Conservation (phyloP, 2,329 filamentous ascomycete species). For the Colletotrichum sp. region DNA sequence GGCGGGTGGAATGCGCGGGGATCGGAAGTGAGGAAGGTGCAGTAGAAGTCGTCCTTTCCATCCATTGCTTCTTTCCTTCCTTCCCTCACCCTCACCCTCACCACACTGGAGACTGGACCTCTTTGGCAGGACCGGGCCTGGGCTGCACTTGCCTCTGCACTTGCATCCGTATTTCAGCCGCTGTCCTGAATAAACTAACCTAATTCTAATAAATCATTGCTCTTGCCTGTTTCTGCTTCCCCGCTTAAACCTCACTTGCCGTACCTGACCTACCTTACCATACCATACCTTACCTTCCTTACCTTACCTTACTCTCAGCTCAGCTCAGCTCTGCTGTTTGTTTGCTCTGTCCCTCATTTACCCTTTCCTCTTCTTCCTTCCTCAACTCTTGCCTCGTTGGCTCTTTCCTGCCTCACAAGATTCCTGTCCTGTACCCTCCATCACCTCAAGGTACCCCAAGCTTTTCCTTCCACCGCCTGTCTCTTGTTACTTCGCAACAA, state of each 20-base stretch:
- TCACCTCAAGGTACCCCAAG: neutral
- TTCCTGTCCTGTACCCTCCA: neutral
- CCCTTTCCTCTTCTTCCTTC: neutral
- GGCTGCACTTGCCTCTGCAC: neutral
- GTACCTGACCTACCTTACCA: neutral
- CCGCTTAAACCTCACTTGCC: neutral
- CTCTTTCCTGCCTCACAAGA: neutral
- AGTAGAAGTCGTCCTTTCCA: neutral
- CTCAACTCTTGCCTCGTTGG: neutral
- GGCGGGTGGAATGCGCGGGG: slow-evolving; percentile 21
- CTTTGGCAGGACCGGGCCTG: neutral
- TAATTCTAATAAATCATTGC: neutral
- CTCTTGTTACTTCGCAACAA: neutral
- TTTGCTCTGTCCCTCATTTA: neutral
- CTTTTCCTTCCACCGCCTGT: neutral
- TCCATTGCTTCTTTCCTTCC: neutral
- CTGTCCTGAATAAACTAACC: neutral
- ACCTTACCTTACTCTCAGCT: no score
- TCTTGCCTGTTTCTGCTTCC: neutral
- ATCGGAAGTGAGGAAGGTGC: neutral
- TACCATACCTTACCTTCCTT: neutral
- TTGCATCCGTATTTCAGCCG: neutral
- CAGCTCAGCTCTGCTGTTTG: neutral
- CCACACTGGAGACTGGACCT: neutral
- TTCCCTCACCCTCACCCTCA: neutral